These are phyloP conservation scores for Alternaria ethzedia DNA, from an alignment of 2,329 filamentous ascomycete species.

Conservation along the genomic window DNA sequence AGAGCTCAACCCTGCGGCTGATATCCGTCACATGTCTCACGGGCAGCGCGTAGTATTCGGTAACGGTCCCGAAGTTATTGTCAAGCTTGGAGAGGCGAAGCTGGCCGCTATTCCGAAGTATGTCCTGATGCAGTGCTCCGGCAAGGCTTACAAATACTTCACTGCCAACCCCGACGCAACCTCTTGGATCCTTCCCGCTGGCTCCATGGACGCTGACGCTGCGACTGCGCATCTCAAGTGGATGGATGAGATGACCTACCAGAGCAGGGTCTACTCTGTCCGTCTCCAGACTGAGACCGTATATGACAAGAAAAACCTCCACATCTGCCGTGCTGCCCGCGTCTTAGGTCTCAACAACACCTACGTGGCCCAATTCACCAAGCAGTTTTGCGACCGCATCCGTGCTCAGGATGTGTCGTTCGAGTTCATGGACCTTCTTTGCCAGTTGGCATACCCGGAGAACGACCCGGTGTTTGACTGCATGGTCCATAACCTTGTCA, in stretches of 20 bases:
- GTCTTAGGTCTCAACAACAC: constrained; percentile 34
- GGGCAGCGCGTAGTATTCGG: constrained; percentile 27
- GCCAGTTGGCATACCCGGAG: constrained; percentile 13
- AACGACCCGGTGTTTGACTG: constrained; percentile 41
- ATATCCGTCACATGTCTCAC: constrained; percentile 31
- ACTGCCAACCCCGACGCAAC: constrained; percentile 16
- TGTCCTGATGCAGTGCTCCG: constrained; percentile 37
- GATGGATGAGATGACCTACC: constrained; percentile 34
- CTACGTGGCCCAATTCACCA: constrained; percentile 43
- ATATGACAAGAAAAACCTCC: constrained; percentile 29
- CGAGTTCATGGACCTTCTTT: constrained; percentile 28
- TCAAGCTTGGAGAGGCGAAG: constrained; percentile 24
- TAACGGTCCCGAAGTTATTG: constrained; percentile 25
- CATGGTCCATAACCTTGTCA: constrained; percentile 33
- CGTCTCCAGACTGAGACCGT: constrained; percentile 20
- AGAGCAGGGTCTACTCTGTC: constrained; percentile 31
- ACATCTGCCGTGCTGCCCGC: constrained; percentile 31
- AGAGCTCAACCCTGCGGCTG: constrained; percentile 7
- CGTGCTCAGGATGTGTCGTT: constrained; percentile 19
- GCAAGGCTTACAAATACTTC: constrained; percentile 30
- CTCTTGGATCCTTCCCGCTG: constrained; percentile 18
- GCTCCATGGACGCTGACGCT: constrained; percentile 24
- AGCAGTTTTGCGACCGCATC: constrained; percentile 34
- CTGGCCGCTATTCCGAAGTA: constrained; percentile 28
- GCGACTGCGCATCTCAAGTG: constrained; percentile 26